A percentile compares a stretch with the other conserved stretches of the same genome.
phyloP scores from a whole-genome alignment of 306 rosid species.

The Vigna trinervia region DNA sequence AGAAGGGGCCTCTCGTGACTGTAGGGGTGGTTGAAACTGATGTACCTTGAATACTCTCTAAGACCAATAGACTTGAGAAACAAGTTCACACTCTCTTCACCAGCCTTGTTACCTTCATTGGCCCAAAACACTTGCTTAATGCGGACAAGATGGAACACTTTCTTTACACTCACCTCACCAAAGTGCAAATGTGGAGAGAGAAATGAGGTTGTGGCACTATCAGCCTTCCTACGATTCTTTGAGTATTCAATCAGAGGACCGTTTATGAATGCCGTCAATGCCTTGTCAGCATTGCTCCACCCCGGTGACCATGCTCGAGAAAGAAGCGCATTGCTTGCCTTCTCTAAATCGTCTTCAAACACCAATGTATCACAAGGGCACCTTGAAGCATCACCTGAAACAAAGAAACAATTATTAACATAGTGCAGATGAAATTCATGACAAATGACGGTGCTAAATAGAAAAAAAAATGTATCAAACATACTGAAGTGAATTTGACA shows the following conservation, averaged over 20 bases:
- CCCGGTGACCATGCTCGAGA: conserved; percentile 99
- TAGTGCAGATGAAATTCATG: conserved; percentile 9
- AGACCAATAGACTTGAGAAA: conserved; percentile 96
- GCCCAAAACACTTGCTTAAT: conserved; percentile 98
- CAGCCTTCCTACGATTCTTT: conserved; percentile 88
- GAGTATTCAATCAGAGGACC: conserved; percentile 90
- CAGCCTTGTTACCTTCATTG: conserved; percentile 92
- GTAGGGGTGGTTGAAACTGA: conserved; percentile 93
- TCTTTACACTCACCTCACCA: conserved; percentile 96
- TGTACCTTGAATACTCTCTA: conserved; percentile 94
- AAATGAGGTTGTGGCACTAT: conserved; percentile 90
- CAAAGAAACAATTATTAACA: neutral
- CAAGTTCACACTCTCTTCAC: conserved; percentile 97
- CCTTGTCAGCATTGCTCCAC: conserved; percentile 97
- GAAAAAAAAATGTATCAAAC: neutral
- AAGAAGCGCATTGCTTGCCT: conserved; percentile 97
- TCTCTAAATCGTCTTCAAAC: conserved; percentile 92
- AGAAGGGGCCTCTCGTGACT: conserved; percentile 95
- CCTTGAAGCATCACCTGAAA: conserved; percentile 81
- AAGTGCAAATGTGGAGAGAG: conserved; percentile 97
- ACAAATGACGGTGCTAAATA: neutral
- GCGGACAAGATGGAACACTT: conserved; percentile 90
- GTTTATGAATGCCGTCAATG: conserved; percentile 81
- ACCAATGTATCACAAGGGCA: conserved; percentile 69
- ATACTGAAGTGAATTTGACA: neutral